Percentiles rank a stretch among this genome's conserved stretches.
phyloP scores from a whole-genome alignment of 495 filamentous ascomycete species.

The Talaromyces liani region DNA sequence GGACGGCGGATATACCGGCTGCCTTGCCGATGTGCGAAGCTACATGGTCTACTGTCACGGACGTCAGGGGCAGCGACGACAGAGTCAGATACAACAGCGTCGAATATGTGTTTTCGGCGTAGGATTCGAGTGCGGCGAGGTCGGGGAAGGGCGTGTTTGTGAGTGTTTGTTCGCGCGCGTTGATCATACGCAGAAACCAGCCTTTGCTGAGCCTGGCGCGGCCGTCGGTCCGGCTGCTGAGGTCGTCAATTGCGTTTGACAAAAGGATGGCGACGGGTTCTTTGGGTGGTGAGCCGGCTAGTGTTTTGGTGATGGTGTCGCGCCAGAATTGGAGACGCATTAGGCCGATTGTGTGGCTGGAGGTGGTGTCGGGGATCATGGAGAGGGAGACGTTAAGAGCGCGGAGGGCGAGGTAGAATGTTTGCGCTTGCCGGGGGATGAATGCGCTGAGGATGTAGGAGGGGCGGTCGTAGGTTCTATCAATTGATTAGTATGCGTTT shows the following conservation, averaged over 20 bases:
- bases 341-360: conserved; percentile 68
- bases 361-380: conserved; percentile 78
- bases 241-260: conserved; percentile 55
- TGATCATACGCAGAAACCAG: conserved; percentile 74
- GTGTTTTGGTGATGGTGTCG: conserved; percentile 66
- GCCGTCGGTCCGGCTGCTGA: conserved; percentile 47
- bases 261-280: conserved; percentile 88
- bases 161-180: conserved; percentile 72
- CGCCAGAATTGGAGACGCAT: conserved; percentile 95
- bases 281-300: conserved; percentile 69
- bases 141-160: conserved; percentile 73
- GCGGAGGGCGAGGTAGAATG: conserved; percentile 84
- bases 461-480: conserved; percentile 74
- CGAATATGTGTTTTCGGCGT: conserved; percentile 90
- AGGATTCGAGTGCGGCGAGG: conserved; percentile 69
- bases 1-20: conserved; percentile 72
- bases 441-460: conserved; percentile 82
- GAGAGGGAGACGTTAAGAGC: conserved; percentile 90
- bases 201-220: conserved; percentile 60
- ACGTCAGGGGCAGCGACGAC: conserved; percentile 64
- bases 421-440: conserved; percentile 59
- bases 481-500: neutral
- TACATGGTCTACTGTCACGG: conserved; percentile 82
- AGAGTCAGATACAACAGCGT: conserved; percentile 88
- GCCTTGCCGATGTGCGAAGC: conserved; percentile 94